A percentile compares a stretch with the other conserved stretches of the same genome.
Conservation (phyloP, 176 grass and related monocot species). For the Eragrostis curvula region DNA sequence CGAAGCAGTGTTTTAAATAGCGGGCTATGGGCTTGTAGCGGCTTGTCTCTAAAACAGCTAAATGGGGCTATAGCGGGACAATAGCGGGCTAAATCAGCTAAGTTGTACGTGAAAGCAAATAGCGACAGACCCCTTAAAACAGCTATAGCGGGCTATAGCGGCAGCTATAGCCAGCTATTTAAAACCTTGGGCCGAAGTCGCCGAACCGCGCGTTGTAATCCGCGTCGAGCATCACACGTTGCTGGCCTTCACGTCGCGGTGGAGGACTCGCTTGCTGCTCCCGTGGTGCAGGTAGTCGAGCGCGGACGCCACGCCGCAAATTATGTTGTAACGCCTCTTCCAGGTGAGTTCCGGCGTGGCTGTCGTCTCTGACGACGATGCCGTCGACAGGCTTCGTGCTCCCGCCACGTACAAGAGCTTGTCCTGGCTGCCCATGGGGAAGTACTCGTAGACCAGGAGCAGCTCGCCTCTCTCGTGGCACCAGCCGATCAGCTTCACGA, state of each 20-base stretch:
- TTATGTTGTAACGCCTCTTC: slow-evolving; percentile 49
- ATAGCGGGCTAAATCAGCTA: no score
- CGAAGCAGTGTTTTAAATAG: no score
- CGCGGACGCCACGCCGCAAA: slow-evolving; percentile 56
- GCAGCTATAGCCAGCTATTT: no score
- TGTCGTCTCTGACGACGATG: neutral
- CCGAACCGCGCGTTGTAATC: slow-evolving; percentile 55
- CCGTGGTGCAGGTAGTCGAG: slow-evolving; percentile 71
- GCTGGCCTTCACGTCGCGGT: slow-evolving; percentile 67
- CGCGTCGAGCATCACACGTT: slow-evolving; percentile 68
- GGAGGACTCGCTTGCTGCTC: slow-evolving; percentile 55
- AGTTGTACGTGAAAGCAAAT: no score
- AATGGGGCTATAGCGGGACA: no score
- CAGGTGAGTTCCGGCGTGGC: slow-evolving; percentile 44
- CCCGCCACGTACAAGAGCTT: slow-evolving; percentile 34
- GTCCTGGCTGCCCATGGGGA: slow-evolving; percentile 60
- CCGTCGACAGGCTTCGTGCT: neutral
- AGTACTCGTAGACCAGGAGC: slow-evolving; percentile 62
- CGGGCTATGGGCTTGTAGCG: no score
- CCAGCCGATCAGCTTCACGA: slow-evolving; percentile 63
- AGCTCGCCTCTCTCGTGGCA: slow-evolving; percentile 58
- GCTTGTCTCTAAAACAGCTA: no score
- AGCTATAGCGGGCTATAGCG: no score
- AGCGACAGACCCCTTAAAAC: no score
- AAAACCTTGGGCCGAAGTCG: slow-evolving; percentile 71